Conservation (phyloP, 2,329 filamentous ascomycete species). For the Curvularia spicifera region DNA sequence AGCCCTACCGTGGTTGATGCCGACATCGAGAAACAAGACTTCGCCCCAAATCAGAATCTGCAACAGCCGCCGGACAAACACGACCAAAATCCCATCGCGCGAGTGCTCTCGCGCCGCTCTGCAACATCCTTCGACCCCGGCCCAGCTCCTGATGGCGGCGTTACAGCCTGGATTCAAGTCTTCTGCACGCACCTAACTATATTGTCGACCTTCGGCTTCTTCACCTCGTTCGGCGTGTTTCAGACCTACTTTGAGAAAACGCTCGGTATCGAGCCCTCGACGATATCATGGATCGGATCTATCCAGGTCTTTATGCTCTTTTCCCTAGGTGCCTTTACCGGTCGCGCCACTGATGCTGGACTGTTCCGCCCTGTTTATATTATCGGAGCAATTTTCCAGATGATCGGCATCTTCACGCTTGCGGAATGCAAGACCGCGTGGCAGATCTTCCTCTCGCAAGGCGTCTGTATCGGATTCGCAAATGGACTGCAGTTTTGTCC, state of each 20-base stretch:
- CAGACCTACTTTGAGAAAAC: conserved; percentile 59
- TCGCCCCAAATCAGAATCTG: conserved; percentile 9
- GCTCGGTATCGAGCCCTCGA: conserved; percentile 46
- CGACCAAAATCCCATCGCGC: conserved; percentile 18
- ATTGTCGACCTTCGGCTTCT: conserved; percentile 63
- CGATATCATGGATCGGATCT: conserved; percentile 44
- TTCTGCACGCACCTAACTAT: conserved; percentile 59
- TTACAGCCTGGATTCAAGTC: conserved; percentile 62
- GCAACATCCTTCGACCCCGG: conserved; percentile 36
- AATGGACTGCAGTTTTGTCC: conserved; percentile 61
- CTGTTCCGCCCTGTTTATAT: conserved; percentile 39
- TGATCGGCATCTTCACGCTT: conserved; percentile 43
- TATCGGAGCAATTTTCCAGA: conserved; percentile 41
- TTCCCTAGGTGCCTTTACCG: conserved; percentile 39
- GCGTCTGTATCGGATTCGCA: conserved; percentile 62
- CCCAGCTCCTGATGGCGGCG: conserved; percentile 56
- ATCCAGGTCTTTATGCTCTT: conserved; percentile 45
- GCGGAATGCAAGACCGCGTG: conserved; percentile 38
- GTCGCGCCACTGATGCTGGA: conserved; percentile 41
- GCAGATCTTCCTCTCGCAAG: conserved; percentile 56
- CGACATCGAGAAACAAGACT: conserved; percentile 20
- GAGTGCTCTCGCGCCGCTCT: conserved; percentile 32
- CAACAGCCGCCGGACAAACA: conserved; percentile 1
- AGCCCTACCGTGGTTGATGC: not conserved
- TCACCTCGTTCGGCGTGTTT: conserved; percentile 63